A percentile compares a stretch with the other conserved stretches of the same genome.
These are phyloP conservation scores for Chaetoceros muelleri DNA, from an alignment of 108 stramenopile genomes.

Conservation along the genomic window DNA sequence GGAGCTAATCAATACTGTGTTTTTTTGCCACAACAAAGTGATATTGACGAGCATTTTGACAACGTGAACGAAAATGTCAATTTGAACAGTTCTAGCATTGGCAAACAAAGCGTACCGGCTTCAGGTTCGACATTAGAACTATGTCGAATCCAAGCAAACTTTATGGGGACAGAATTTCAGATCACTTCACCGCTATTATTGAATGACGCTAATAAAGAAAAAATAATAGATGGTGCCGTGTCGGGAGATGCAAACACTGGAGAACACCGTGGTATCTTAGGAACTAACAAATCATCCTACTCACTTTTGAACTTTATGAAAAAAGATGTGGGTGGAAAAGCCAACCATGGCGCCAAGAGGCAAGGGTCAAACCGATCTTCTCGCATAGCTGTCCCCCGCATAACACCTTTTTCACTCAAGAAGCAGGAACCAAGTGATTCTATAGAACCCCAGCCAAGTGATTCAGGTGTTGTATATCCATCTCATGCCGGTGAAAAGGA, in stretches of 20 bases:
- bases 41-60: constrained; percentile 48
- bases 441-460: constrained; percentile 3
- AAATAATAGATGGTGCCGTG: neutral
- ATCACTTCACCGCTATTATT: constrained; percentile 31
- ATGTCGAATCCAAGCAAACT: constrained; percentile 72
- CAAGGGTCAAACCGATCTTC: neutral
- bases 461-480: neutral
- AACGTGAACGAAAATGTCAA: constrained; percentile 20
- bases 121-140: constrained; percentile 4
- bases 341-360: too few species aligned
- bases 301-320: neutral
- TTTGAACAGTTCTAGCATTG: neutral
- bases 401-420: neutral
- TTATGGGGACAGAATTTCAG: constrained; percentile 82
- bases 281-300: neutral
- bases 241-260: neutral
- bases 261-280: neutral
- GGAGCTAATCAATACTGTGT: constrained; percentile 70
- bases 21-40: constrained; percentile 51
- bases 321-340: too few species aligned
- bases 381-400: too few species aligned
- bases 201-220: neutral
- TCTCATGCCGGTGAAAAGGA: constrained; percentile 40
- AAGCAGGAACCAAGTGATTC: neutral
- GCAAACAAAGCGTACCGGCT: neutral